Evolutionary conservation across 129 eudicot genomes (phyloP).

Genomic region (Chrysanthemum seticuspe): DNA sequence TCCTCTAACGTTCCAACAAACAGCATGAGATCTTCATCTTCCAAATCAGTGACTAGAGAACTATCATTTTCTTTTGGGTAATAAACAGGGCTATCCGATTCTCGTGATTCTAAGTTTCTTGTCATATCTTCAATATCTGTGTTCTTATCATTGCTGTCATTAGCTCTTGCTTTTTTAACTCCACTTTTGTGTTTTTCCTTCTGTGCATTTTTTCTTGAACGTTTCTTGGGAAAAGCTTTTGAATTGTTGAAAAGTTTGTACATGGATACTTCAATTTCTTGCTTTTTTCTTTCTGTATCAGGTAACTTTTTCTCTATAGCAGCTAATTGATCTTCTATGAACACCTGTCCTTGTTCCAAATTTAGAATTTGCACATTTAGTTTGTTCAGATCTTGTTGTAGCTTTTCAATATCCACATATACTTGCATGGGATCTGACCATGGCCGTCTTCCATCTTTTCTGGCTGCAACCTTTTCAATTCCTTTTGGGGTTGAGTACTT

Average conservation of each 20-base stretch:
- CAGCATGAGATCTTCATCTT: constrained; percentile 6
- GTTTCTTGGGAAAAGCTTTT: constrained; percentile 11
- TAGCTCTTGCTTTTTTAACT: background rate
- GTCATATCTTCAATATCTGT: background rate
- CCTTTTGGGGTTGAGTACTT: no score
- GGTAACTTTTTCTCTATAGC: constrained; percentile 10
- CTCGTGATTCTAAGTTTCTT: no score
- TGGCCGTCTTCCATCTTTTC: background rate
- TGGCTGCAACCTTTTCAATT: background rate
- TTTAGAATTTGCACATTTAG: constrained; percentile 18
- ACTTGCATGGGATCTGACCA: constrained; percentile 9
- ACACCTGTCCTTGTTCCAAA: constrained; percentile 8
- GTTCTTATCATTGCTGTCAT: background rate
- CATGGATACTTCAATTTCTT: constrained; percentile 16
- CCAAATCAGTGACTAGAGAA: background rate
- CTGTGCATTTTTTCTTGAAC: background rate
- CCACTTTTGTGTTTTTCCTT: background rate
- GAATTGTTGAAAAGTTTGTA: constrained; percentile 19
- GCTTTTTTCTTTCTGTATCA: background rate
- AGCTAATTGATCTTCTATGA: constrained; percentile 11
- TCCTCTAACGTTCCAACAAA: background rate
- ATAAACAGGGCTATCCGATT: no score
- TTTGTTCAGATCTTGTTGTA: constrained; percentile 13
- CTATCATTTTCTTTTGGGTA: no score
- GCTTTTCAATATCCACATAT: constrained; percentile 16